Evolutionary conservation across 202 grass and related monocot genomes (phyloP).

Genomic region (Zoysia matrella): DNA sequence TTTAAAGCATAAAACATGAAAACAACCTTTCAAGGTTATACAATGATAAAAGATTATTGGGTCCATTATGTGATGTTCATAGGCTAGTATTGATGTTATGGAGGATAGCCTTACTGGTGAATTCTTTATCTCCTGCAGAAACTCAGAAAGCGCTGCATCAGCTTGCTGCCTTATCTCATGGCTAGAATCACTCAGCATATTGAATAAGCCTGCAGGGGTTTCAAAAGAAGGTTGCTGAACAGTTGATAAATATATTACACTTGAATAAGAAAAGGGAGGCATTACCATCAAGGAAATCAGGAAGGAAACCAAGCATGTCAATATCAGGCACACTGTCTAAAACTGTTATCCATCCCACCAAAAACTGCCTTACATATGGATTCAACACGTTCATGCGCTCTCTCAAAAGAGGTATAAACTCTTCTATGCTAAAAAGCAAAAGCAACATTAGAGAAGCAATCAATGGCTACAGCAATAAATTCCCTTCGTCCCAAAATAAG

Average conservation of each 20-base stretch:
- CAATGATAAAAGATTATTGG: slow-evolving; percentile 22
- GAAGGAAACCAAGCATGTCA: slow-evolving; percentile 99
- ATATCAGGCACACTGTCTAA: slow-evolving; percentile 99
- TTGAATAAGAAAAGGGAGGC: slow-evolving; percentile 22
- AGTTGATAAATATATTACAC: slow-evolving; percentile 27
- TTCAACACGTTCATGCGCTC: slow-evolving; percentile 99
- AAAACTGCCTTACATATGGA: slow-evolving; percentile 94
- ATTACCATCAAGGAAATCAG: slow-evolving; percentile 99
- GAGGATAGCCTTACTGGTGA: slow-evolving; percentile 82
- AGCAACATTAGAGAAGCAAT: slow-evolving; percentile 34
- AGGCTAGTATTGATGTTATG: slow-evolving; percentile 9
- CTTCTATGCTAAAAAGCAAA: slow-evolving; percentile 92
- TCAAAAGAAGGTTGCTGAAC: slow-evolving; percentile 35
- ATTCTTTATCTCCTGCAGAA: slow-evolving; percentile 99
- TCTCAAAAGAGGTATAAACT: slow-evolving; percentile 99
- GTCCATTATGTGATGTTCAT: slow-evolving; percentile 20
- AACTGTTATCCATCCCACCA: slow-evolving; percentile 99
- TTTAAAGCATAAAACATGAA: slow-evolving; percentile 18
- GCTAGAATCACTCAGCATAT: slow-evolving; percentile 97
- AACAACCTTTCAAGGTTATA: neutral
- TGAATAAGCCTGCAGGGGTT: slow-evolving; percentile 78
- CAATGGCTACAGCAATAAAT: neutral
- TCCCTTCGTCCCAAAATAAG: too few species aligned
- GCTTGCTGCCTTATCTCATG: slow-evolving; percentile 99
- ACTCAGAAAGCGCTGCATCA: slow-evolving; percentile 97